Evolutionary conservation across 352 stramenopile species (phyloP), one percentile per base, ranked within the genome.

Genomic region (Pythium chondricola): DNA sequence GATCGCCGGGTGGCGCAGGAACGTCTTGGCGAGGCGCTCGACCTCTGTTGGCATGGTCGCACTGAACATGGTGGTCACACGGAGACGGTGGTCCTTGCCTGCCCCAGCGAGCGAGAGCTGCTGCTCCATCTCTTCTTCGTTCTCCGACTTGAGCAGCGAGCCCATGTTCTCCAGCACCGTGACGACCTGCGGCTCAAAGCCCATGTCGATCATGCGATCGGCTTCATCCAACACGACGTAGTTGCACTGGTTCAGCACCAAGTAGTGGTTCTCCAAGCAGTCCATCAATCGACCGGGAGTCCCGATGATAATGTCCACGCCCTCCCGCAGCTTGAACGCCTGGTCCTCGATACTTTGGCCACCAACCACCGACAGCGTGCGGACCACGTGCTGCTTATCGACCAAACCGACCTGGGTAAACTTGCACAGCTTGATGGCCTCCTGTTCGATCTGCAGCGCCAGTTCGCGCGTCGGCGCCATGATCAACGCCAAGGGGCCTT

Each of bases 221-320:
- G 95, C 96, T 71, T 99, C 97, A 74, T 99, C 97, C 39, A 99
- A 53, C 7, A 99, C 95, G 38, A 99, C 88, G 61, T 99, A 99
- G 56, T 97, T 98, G 60, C 96, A 99, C 74, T 99, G 96, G 68
- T 99, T 99, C 16, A 99, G 69, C 41, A 99, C 95, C 33, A 99
- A 58, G 63, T 98, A 99, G 39, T 96, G 86, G 65, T 90, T 98
- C 60, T 99, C 93, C 22, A 99, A 63, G 68, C 88, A 98, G 58
- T 99, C 97, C 65, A 97, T 96, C 3, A 99, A 87, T 42, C 97
- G 87, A 45, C 97, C 97, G 2, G 97, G 97, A 5, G 97, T 99
- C 31, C 94, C 97, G 20, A 99, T 97, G 35, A 99, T 93, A 26
- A 99, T 95, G 56, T 99, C 95, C 13, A 98, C 83, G 25, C 97